Conservation (phyloP, 129 eudicot genomes). For the Silybum marianum region DNA sequence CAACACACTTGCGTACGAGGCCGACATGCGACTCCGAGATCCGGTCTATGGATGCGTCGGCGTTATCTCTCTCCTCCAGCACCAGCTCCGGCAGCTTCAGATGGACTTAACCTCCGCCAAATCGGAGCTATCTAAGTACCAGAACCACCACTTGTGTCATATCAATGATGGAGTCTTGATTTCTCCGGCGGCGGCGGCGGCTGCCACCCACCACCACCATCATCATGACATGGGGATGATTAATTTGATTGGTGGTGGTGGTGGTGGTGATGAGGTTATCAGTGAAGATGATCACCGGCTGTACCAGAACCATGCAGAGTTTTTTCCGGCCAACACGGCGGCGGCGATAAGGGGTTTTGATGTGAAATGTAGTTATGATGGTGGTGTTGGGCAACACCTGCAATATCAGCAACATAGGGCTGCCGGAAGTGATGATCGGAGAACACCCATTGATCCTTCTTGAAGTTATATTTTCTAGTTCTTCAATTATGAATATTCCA, state of each 20-base stretch:
- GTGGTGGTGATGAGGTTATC: background rate
- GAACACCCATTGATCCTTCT: background rate
- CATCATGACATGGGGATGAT: constrained; percentile 4
- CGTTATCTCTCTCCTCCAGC: constrained; percentile 2
- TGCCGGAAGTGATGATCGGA: constrained; percentile 2
- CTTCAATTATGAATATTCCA: background rate
- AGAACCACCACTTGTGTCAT: background rate
- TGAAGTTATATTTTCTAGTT: background rate
- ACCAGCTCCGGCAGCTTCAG: constrained; percentile 14
- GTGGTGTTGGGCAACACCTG: background rate
- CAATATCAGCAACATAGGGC: background rate
- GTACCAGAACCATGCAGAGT: background rate
- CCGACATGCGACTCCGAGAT: background rate
- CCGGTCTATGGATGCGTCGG: background rate
- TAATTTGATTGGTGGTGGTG: background rate
- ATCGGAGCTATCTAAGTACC: constrained; percentile 18
- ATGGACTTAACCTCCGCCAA: constrained; percentile 16
- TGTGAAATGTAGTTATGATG: background rate
- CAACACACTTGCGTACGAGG: background rate
- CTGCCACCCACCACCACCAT: background rate
- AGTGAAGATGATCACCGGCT: background rate
- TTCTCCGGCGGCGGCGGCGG: background rate
- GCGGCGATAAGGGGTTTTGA: background rate
- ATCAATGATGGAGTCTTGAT: background rate
- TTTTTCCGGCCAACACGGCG: background rate